A percentile compares a stretch with the other conserved stretches of the same genome.
Evolutionary conservation across 2,329 filamentous ascomycete genomes (phyloP).

Genomic region (Microascus cirrosus): DNA sequence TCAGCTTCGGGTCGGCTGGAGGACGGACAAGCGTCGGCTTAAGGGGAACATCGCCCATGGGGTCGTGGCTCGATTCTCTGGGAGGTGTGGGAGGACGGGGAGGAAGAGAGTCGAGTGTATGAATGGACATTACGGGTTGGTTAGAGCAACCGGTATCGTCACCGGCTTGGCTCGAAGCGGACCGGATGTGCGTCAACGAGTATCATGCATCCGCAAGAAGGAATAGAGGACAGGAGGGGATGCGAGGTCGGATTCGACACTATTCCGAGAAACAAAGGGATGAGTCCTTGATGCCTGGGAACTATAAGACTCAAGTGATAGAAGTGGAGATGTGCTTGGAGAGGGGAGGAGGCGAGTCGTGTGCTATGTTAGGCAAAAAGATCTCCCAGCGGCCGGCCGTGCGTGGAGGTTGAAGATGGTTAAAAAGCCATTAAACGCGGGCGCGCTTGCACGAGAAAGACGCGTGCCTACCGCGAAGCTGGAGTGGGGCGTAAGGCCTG

Average conservation of each 20-base stretch:
- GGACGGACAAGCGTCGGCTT: slow-evolving; percentile 23
- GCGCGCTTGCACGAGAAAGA: slow-evolving; percentile 11
- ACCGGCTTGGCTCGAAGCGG: background rate
- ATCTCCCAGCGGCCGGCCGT: background rate
- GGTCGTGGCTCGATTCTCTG: slow-evolving; percentile 35
- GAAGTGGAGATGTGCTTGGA: background rate
- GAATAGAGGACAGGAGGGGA: background rate
- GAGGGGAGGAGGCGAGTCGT: background rate
- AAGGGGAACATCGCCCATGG: slow-evolving; percentile 16
- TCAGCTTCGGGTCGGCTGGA: slow-evolving; percentile 25
- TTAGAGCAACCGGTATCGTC: background rate
- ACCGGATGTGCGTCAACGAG: background rate
- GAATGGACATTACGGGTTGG: slow-evolving; percentile 14
- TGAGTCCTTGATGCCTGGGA: background rate
- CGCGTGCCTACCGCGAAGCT: slow-evolving; percentile 10
- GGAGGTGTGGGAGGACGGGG: slow-evolving; percentile 58
- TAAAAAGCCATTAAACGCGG: slow-evolving; percentile 8
- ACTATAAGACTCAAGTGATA: background rate
- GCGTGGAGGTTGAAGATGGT: background rate
- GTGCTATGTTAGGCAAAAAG: background rate
- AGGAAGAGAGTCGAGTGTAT: slow-evolving; percentile 39
- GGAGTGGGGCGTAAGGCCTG: slow-evolving; percentile 9
- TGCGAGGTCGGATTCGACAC: background rate
- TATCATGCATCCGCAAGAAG: background rate
- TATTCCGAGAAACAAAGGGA: background rate